Evolutionary conservation across 306 rosid species (phyloP).

Genomic region (Canavalia gladiata): DNA sequence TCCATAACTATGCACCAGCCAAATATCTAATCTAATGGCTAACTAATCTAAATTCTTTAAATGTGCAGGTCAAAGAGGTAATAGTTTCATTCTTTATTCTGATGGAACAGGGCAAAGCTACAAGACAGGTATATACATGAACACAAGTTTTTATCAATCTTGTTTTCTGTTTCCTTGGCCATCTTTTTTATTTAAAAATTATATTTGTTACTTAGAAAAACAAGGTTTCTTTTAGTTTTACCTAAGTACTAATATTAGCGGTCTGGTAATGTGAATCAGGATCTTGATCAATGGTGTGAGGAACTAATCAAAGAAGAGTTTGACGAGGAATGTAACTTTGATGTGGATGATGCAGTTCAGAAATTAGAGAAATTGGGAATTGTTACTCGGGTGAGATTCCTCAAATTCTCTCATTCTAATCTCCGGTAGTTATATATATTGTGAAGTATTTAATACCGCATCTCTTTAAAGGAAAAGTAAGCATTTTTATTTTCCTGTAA

Average conservation of each 20-base stretch:
- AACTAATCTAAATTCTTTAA: constrained; percentile 39
- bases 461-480: constrained; percentile 22
- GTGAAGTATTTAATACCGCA: constrained; percentile 30
- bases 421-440: constrained; percentile 14
- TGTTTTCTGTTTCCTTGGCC: constrained; percentile 23
- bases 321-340: constrained; percentile 76
- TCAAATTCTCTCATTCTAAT: constrained; percentile 9
- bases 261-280: constrained; percentile 63
- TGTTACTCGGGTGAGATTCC: constrained; percentile 78
- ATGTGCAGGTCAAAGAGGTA: constrained; percentile 90
- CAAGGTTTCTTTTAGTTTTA: constrained; percentile 8
- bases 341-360: constrained; percentile 91
- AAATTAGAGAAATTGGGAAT: constrained; percentile 92
- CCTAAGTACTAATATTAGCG: constrained; percentile 31
- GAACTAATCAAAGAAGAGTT: constrained; percentile 91
- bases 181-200: constrained; percentile 25
- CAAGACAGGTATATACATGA: constrained; percentile 61
- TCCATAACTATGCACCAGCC: background rate
- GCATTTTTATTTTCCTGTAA: constrained; percentile 3
- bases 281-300: constrained; percentile 89
- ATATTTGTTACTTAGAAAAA: background rate
- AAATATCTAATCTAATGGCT: constrained; percentile 31
- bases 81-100: constrained; percentile 84
- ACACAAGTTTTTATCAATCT: constrained; percentile 35
- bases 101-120: constrained; percentile 97